Evolutionary conservation across 1,284 basidiomycete genomes (phyloP), one percentile per base, ranked within the genome.

Genomic region (Cystobasidium sp.): DNA sequence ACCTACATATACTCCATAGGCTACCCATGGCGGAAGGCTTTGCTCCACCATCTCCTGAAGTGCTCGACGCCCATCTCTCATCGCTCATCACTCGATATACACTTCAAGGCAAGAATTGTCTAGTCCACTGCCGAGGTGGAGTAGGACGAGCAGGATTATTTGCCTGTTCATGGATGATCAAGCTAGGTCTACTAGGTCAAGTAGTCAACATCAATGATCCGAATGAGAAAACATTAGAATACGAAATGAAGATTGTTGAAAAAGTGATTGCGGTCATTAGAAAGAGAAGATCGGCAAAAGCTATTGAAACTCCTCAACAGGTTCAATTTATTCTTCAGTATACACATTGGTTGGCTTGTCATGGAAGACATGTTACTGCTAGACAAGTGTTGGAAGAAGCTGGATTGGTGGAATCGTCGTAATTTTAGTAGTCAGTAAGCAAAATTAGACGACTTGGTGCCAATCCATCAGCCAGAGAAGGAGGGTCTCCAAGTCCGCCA

Each of bases 91-190:
- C 87, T 18, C 83, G 83, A 6, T 97, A 95, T 80, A 92, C 94
- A 0, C 84, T 95, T 8, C 84, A 84, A 7, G 94, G 94, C 1
- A 82, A 87, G 1, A 86, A 89, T 44, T 87, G 96, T 3, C 87
- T 97, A 6, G 91, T 91, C 6, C 96, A 98, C 79, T 99, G 96
- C 81, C 88, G 96, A 37, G 96, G 95, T 46, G 96, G 96, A 6
- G 91, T 99, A 5, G 96, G 96, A 0, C 88, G 96, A 37, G 96
- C 96, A 0, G 95, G 95, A 0, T 86, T 98, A 52, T 87, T 97
- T 46, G 95, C 95, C 0, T 93, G 91, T 79, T 91, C 91, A 77
- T 98, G 96, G 96, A 87, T 93, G 81, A 85, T 97, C 76, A 95
- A 93, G 82, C 89, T 98, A 79, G 95, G 95, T 6, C 86, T 97